These are phyloP conservation scores for Nitzschia sp. DNA, from an alignment of 108 stramenopile genomes.

Conservation along the genomic window DNA sequence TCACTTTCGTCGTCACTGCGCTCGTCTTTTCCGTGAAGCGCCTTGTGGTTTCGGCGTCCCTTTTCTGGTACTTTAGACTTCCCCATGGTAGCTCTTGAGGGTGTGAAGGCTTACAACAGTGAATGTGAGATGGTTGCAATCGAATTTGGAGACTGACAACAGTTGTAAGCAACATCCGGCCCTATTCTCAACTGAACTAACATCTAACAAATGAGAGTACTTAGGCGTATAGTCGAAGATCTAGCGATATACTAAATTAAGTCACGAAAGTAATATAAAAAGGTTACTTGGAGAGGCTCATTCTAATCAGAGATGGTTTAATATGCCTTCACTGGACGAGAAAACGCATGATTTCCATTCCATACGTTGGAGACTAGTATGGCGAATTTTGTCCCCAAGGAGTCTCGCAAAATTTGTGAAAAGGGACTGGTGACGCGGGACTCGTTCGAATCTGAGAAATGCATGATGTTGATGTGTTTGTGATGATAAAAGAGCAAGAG, in stretches of 20 bases:
- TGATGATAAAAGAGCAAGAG: too few relatives aligned
- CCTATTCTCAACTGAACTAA: slow-evolving; percentile 1
- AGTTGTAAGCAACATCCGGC: neutral
- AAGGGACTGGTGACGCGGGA: too few relatives aligned
- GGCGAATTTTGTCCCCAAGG: too few relatives aligned
- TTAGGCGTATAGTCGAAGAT: neutral
- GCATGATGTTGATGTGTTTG: too few relatives aligned
- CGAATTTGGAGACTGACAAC: neutral
- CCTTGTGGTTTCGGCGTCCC: neutral
- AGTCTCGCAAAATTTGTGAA: too few relatives aligned
- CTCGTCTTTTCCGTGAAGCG: neutral
- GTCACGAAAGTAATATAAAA: too few relatives aligned
- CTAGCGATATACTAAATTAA: neutral
- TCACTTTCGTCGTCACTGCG: neutral
- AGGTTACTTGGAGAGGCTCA: too few relatives aligned
- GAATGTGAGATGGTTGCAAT: neutral
- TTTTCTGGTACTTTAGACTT: neutral
- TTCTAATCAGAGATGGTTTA: too few relatives aligned
- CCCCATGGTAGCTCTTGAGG: neutral
- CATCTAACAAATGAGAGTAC: neutral
- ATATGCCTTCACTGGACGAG: too few relatives aligned
- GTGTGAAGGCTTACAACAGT: neutral
- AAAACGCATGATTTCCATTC: too few relatives aligned
- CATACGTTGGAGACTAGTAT: too few relatives aligned
- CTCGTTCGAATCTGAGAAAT: too few relatives aligned